Evolutionary conservation across 1,139 yeast genomes (phyloP).

Genomic region (Zygoascus meyerae): DNA sequence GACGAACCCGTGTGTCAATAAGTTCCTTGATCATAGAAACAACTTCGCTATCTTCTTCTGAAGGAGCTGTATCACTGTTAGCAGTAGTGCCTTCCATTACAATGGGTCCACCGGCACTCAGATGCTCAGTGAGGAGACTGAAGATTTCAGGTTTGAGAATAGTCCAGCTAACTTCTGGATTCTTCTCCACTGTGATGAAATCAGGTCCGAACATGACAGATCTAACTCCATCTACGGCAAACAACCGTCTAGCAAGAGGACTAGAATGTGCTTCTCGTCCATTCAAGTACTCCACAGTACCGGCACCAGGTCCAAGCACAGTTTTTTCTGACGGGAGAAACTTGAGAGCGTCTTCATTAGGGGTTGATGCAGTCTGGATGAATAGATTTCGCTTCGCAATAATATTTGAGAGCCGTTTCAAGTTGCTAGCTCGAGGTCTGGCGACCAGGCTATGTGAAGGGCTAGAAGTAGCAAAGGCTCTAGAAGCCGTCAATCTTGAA

Average conservation of each 20-base stretch:
- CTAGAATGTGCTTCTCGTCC: conserved; percentile 70
- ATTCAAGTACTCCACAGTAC: conserved; percentile 56
- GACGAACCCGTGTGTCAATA: conserved; percentile 88
- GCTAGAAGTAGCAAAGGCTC: too few relatives aligned
- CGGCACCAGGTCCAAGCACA: conserved; percentile 45
- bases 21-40: conserved; percentile 90
- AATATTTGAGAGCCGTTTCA: not conserved
- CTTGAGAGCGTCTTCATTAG: conserved; percentile 88
- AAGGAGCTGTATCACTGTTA: conserved; percentile 37
- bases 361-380: conserved; percentile 67
- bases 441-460: too few relatives aligned
- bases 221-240: conserved; percentile 77
- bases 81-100: conserved; percentile 40
- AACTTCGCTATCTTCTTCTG: conserved; percentile 67
- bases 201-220: conserved; percentile 84
- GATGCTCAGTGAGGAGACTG: conserved; percentile 73
- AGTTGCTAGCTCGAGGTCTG: too few relatives aligned
- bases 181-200: conserved; percentile 82
- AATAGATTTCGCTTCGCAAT: conserved; percentile 28
- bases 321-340: conserved; percentile 64
- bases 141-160: conserved; percentile 84
- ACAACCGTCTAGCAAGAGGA: conserved; percentile 74
- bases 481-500: too few relatives aligned
- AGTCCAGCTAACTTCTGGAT: conserved; percentile 54
- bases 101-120: conserved; percentile 65